Evolutionary conservation across 1,139 yeast genomes (phyloP).

Genomic region (Pneumocystis sp.): DNA sequence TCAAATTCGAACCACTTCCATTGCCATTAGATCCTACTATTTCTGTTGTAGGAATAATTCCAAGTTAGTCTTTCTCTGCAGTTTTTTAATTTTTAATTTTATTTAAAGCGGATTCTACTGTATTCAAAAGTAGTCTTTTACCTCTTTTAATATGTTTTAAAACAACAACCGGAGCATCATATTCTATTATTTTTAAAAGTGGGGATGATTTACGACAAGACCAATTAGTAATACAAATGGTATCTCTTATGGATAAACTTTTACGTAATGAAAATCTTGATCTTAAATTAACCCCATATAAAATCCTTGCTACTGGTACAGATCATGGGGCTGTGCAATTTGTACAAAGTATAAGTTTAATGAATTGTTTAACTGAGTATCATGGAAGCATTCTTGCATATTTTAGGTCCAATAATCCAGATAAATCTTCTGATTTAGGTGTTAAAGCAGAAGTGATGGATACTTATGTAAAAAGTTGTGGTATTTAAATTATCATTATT

Average conservation of each 20-base stretch:
- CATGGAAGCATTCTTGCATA: conserved; percentile 55
- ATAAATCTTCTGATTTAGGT: conserved; percentile 41
- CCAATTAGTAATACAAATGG: conserved; percentile 85
- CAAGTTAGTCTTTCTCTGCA: background rate
- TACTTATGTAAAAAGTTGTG: conserved; percentile 77
- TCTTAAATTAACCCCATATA: conserved; percentile 72
- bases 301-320: conserved; percentile 79
- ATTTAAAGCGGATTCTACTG: conserved; percentile 47
- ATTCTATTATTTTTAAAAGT: conserved; percentile 80
- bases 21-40: conserved; percentile 61
- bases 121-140: conserved; percentile 77
- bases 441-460: conserved; percentile 74
- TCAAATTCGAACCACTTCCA: conserved; percentile 42
- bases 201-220: conserved; percentile 96
- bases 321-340: conserved; percentile 87
- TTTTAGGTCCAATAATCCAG: conserved; percentile 48
- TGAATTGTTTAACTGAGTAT: conserved; percentile 58
- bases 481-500: background rate
- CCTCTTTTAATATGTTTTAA: conserved; percentile 73
- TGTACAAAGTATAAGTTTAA: conserved; percentile 78
- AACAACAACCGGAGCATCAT: conserved; percentile 42
- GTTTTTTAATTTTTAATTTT: background rate
- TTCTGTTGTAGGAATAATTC: conserved; percentile 46
- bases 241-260: conserved; percentile 78
- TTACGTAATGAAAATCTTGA: conserved; percentile 82